These are phyloP conservation scores for Simplicillium aogashimaense DNA, from an alignment of 2,329 filamentous ascomycete species.

Conservation along the genomic window DNA sequence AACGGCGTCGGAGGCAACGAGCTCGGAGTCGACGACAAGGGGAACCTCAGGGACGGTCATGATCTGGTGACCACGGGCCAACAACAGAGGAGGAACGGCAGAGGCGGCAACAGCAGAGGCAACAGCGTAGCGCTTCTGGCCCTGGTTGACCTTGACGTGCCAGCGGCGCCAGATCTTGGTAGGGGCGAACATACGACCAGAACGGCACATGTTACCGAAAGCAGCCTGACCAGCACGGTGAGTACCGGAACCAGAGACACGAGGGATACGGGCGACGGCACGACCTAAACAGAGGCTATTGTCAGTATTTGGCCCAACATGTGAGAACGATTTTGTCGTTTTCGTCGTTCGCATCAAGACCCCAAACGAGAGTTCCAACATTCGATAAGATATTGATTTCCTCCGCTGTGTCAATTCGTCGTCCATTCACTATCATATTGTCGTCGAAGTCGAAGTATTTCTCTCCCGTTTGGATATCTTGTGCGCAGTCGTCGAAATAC, in stretches of 20 bases:
- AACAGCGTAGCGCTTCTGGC: slow-evolving; percentile 98
- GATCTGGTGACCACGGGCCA: slow-evolving; percentile 96
- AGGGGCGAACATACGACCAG: slow-evolving; percentile 99
- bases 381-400: not conserved
- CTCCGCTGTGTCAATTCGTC: not conserved
- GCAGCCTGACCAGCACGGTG: slow-evolving; percentile 99
- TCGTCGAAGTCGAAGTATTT: not conserved
- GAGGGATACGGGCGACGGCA: slow-evolving; percentile 99
- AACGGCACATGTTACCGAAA: slow-evolving; percentile 99
- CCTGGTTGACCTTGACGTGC: slow-evolving; percentile 99
- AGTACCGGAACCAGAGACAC: slow-evolving; percentile 99
- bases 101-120: slow-evolving; percentile 96
- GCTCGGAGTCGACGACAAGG: slow-evolving; percentile 85
- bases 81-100: slow-evolving; percentile 84
- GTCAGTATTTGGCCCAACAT: not conserved
- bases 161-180: slow-evolving; percentile 99
- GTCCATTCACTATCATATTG: not conserved
- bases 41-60: slow-evolving; percentile 89
- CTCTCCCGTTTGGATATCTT: too few species aligned
- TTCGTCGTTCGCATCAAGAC: too few species aligned
- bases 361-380: too few species aligned
- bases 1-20: slow-evolving; percentile 70
- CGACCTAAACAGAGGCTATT: slow-evolving; percentile 56
- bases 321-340: too few species aligned
- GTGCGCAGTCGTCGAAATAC: not conserved